phyloP scores from a whole-genome alignment of 2,329 filamentous ascomycete genomes.

The Fusarium sp. region DNA sequence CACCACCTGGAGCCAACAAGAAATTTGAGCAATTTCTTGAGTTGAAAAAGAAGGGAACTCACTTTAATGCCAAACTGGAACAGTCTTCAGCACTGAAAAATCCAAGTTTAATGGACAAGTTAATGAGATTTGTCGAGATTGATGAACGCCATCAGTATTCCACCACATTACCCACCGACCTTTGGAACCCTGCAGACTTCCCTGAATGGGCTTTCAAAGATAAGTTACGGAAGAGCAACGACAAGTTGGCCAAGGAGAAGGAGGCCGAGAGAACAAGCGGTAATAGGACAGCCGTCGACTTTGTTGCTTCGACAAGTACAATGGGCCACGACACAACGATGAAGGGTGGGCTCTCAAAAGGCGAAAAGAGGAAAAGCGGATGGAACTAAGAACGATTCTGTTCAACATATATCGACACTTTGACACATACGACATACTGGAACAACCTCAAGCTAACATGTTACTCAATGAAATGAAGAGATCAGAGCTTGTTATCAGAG shows the following conservation, averaged over 20 bases:
- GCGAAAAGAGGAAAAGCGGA: conserved; percentile 51
- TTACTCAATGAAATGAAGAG: conserved; percentile 14
- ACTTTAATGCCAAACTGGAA: conserved; percentile 82
- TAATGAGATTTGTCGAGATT: conserved; percentile 73
- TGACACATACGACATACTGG: neutral
- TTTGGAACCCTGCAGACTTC: conserved; percentile 69
- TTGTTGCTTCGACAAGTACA: conserved; percentile 55
- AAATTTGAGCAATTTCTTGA: conserved; percentile 80
- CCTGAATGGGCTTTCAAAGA: conserved; percentile 66
- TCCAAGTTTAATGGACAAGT: conserved; percentile 76
- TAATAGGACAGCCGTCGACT: conserved; percentile 58
- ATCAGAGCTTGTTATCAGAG: conserved; percentile 26
- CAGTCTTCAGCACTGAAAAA: conserved; percentile 75
- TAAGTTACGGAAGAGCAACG: conserved; percentile 61
- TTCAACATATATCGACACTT: neutral
- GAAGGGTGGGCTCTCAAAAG: conserved; percentile 41
- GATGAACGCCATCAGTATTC: conserved; percentile 69
- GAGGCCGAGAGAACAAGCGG: conserved; percentile 58
- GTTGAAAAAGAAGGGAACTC: conserved; percentile 79
- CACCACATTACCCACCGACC: conserved; percentile 65
- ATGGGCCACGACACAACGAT: conserved; percentile 35
- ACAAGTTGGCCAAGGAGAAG: conserved; percentile 57
- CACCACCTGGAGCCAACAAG: conserved; percentile 63
- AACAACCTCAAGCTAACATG: conserved; percentile 2
- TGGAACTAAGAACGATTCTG: conserved; percentile 44